Evolutionary conservation across 805 yeast genomes (phyloP), one percentile per base, ranked within the genome.

Genomic region (Pichia thaimueangensis): DNA sequence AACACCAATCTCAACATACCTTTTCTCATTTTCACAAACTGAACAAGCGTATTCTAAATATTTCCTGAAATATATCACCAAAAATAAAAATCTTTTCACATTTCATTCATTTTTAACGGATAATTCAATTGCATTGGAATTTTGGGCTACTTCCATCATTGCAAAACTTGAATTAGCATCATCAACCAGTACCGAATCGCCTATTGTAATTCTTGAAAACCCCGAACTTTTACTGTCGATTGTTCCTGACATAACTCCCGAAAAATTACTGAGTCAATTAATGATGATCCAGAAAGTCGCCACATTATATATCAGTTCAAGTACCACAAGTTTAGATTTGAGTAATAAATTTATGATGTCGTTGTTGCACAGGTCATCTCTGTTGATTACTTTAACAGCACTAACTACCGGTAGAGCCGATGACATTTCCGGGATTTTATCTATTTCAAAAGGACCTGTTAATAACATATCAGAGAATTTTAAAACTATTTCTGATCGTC

Each of bases 331-430:
- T n/a, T n/a, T n/a, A n/a, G n/a, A n/a, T n/a, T 17, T 15, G 6
- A 6, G 27, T 1, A 16, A 10, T 13, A 11, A 36, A 29, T 32
- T 32, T 4, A 7, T 42, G 11, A 16, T 31, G 15, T 16, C 41
- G 2, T 47, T 78, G 19, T 56, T 73, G 17, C 78, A 78, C 51
- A 69, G 73, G 43, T 66, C 85, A 0, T 66, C 69, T 25, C 47
- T 78, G 32, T 67, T 77, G 30, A 49, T 86, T n/a, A 67, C 71
- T 17, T 55, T 86, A 28, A 73, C 75, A 52, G 88, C 95, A 1
- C 63, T 87, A 45, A 68, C 74, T 3, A 86, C 95, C 0, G 95
- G 95, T 0, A 69, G 86, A 51, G 95, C 96, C 0, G 76, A 74
- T 35, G 96, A 87, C 56, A 74, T 85, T 3, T 82, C 95, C 0